Percentiles rank a stretch among this genome's conserved stretches.
Conservation (phyloP, 2,329 filamentous ascomycete genomes). For the Colletotrichum higginsianum region DNA sequence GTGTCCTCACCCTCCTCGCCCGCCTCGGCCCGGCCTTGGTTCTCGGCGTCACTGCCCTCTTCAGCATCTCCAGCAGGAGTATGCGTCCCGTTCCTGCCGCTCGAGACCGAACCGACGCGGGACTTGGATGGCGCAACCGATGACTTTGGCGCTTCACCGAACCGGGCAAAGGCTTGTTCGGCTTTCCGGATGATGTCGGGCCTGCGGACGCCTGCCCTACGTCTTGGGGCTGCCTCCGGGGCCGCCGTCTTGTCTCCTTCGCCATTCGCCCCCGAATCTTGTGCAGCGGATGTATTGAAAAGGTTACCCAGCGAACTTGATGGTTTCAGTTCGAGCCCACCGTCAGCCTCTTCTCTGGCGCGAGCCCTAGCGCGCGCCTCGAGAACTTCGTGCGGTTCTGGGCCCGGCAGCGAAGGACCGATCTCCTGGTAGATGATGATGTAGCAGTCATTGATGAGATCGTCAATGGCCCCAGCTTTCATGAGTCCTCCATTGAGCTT, state of each 20-base stretch:
- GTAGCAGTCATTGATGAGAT: constrained; percentile 94
- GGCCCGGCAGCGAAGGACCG: constrained; percentile 70
- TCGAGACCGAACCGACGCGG: constrained; percentile 66
- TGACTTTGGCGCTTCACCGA: constrained; percentile 65
- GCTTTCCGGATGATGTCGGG: constrained; percentile 74
- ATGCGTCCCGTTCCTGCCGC: constrained; percentile 61
- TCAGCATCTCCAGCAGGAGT: constrained; percentile 53
- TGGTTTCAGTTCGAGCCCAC: constrained; percentile 53
- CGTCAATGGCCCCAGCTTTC: constrained; percentile 89
- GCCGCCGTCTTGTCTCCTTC: constrained; percentile 53
- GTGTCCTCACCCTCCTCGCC: constrained; percentile 43
- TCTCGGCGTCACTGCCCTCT: constrained; percentile 55
- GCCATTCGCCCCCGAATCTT: constrained; percentile 59
- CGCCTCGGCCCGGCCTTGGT: constrained; percentile 58
- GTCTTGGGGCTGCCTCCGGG: constrained; percentile 57
- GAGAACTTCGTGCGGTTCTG: constrained; percentile 62
- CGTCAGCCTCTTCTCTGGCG: constrained; percentile 59
- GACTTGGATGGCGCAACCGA: constrained; percentile 57
- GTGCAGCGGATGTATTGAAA: constrained; percentile 59
- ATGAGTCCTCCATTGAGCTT: constrained; percentile 89
- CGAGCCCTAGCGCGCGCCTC: constrained; percentile 59
- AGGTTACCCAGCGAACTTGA: constrained; percentile 58
- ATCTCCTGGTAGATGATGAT: constrained; percentile 81
- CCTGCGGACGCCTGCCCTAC: constrained; percentile 64
- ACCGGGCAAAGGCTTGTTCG: constrained; percentile 69